These are phyloP conservation scores for Gossypium arboreum DNA, from an alignment of 345 rosid species.

Conservation along the genomic window DNA sequence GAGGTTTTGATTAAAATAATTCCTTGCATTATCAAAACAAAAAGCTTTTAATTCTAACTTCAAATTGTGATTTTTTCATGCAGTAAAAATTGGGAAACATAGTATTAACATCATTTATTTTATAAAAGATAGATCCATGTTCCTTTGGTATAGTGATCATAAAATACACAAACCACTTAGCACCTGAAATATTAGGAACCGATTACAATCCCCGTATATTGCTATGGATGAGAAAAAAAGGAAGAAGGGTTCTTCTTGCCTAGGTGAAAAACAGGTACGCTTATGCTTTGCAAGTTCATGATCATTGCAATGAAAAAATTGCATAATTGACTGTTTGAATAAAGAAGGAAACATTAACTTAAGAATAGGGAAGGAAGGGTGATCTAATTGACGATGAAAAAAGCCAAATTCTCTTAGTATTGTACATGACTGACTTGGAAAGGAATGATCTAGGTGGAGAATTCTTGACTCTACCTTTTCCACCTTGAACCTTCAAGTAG, in stretches of 20 bases:
- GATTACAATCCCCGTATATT: not conserved
- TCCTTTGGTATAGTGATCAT: not conserved
- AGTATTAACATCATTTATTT: not conserved
- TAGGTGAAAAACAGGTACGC: not conserved
- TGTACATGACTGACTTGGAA: not conserved
- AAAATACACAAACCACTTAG: not conserved
- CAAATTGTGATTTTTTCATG: not conserved
- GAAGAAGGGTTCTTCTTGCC: not conserved
- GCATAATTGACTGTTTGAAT: not conserved
- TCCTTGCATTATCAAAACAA: not conserved
- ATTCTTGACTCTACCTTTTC: not conserved
- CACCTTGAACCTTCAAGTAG: not conserved
- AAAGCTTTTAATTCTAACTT: not conserved
- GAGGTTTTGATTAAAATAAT: not conserved
- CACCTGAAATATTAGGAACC: not conserved
- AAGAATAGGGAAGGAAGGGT: not conserved
- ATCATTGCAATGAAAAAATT: not conserved
- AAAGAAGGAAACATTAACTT: not conserved
- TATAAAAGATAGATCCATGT: not conserved
- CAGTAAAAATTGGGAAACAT: not conserved
- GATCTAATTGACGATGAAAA: not conserved
- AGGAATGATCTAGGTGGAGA: not conserved
- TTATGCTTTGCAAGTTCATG: not conserved
- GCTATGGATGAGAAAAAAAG: not conserved
- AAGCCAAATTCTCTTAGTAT: not conserved